These are phyloP conservation scores for Dimocarpus longan DNA, from an alignment of 345 rosid genomes.

Conservation along the genomic window DNA sequence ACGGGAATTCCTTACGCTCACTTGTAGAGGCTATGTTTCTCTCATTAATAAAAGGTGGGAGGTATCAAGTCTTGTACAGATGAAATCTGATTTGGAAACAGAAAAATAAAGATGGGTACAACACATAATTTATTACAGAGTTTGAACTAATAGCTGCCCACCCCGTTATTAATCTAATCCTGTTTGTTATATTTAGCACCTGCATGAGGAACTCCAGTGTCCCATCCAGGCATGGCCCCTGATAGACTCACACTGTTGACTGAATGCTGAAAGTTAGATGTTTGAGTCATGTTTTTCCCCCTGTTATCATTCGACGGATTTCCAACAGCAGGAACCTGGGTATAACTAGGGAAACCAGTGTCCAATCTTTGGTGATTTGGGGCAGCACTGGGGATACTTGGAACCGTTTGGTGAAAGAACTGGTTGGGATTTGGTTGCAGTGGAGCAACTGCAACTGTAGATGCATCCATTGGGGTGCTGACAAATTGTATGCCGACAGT, in stretches of 20 bases:
- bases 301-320: constrained; percentile 23
- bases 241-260: constrained; percentile 13
- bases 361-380: constrained; percentile 39
- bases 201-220: constrained; percentile 27
- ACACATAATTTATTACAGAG: not conserved
- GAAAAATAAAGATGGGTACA: not conserved
- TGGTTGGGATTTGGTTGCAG: constrained; percentile 42
- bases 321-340: constrained; percentile 23
- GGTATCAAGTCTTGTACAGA: not conserved
- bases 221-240: constrained; percentile 30
- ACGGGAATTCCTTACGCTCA: too few species aligned
- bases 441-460: constrained; percentile 28
- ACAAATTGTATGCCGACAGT: constrained; percentile 44
- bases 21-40: not conserved
- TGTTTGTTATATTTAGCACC: constrained; percentile 23
- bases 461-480: constrained; percentile 34
- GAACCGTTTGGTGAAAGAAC: constrained; percentile 46
- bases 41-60: not conserved
- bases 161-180: constrained; percentile 12
- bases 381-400: constrained; percentile 30
- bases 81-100: not conserved
- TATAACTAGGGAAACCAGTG: constrained; percentile 27
- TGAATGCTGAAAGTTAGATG: constrained; percentile 26
- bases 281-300: constrained; percentile 20
- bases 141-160: not conserved